Base-by-base conservation (phyloP, 2,329 filamentous ascomycete species). In the Chaetomium olivaceum region DNA sequence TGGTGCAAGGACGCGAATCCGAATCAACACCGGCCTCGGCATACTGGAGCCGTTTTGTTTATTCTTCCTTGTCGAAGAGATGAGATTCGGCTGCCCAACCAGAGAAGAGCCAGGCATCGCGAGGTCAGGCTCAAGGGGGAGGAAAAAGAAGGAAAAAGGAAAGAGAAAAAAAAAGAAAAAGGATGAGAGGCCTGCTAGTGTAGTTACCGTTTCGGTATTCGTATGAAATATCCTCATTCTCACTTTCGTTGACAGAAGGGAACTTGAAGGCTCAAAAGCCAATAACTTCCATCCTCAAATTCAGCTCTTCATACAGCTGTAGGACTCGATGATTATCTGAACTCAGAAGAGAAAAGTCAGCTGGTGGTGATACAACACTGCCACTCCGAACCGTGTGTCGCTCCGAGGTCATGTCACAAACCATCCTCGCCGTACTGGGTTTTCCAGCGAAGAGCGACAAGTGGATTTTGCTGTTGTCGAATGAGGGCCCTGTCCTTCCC, bases 21-120 rank as follows among this genome's bases (percentile, higher is more conserved):
- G 56, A 61, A 61, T 61, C 57, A 66, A 52, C 48, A 36, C 56
- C 60, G 27, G 50, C 61, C 64, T 66, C 63, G 66, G 66, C 51
- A 58, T 8, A n/a, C 29, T 43, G 33, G 52, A 9, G 36, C 58
- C 58, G 36, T 58, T 33, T 43, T 50, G 23, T 43, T 29, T n/a
- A n/a, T 31, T 23, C 23, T 23, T 29, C 25, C 31, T 50, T 33
- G 31, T 36, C 58, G 46, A 54, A 31, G 27, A 54, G 25, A 54
- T 54, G 27, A 54, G 25, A 29, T 54, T n/a, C 14, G n/a, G n/a
- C 6, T 48, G n/a, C 46, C 46, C 46, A 48, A 48, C 46, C 46
- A 9, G 46, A 23, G 11, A 48, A 23, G 19, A 48, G n/a, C 46
- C 19, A 48, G n/a, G 7, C 46, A 48, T 48, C 46, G 46, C 21